A percentile compares a stretch with the other conserved stretches of the same genome.
Conservation (phyloP, 352 stramenopile genomes). For the Phytophthora gonapodyides region DNA sequence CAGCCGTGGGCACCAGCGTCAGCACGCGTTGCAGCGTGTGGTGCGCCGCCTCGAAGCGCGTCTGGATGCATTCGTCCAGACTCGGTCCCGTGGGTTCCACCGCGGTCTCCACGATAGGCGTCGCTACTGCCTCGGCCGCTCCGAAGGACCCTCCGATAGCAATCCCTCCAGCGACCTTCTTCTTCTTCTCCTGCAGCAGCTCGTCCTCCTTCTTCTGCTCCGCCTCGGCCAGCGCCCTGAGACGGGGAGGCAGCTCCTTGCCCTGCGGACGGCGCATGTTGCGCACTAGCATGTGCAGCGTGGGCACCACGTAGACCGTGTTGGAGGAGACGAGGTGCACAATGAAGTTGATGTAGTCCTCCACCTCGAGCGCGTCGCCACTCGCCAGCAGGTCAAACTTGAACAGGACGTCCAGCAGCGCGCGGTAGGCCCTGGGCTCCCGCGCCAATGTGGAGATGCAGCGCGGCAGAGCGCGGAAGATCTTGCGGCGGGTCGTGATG, state of each 20-base stretch:
- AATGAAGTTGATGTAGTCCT: slow-evolving; percentile 74
- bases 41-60: slow-evolving; percentile 67
- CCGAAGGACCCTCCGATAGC: slow-evolving; percentile 54
- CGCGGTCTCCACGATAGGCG: slow-evolving; percentile 15
- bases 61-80: slow-evolving; percentile 60
- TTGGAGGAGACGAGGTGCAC: slow-evolving; percentile 85
- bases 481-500: slow-evolving; percentile 60
- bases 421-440: slow-evolving; percentile 71
- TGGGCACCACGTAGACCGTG: slow-evolving; percentile 78
- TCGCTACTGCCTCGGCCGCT: slow-evolving; percentile 1
- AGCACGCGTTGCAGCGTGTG: slow-evolving; percentile 67
- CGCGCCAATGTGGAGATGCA: slow-evolving; percentile 78
- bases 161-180: slow-evolving; percentile 34
- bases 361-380: slow-evolving; percentile 53
- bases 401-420: slow-evolving; percentile 80
- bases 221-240: slow-evolving; percentile 20
- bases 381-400: slow-evolving; percentile 72
- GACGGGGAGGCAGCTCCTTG: slow-evolving; percentile 47
- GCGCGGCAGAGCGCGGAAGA: slow-evolving; percentile 71
- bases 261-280: slow-evolving; percentile 63
- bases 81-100: slow-evolving; percentile 17
- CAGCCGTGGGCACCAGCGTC: slow-evolving; percentile 70
- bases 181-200: not conserved
- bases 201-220: slow-evolving; percentile 15
- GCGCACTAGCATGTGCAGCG: slow-evolving; percentile 84